Base-by-base conservation (phyloP, 768 basidiomycete genomes). In the Xanthoconium stramineum region DNA sequence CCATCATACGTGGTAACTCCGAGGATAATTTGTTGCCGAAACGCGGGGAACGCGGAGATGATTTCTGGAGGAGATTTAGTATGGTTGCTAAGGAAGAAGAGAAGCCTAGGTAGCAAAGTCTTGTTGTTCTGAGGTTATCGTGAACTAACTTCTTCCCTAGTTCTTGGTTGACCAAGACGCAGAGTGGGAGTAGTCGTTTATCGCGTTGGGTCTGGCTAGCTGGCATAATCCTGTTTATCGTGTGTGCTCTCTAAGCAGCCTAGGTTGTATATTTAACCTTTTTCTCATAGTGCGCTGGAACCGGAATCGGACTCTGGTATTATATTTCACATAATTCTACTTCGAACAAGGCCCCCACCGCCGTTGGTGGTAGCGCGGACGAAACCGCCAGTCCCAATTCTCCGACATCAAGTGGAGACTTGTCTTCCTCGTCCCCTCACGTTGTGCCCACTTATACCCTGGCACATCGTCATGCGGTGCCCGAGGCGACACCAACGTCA, bases 1-100 rank as follows among this genome's bases (percentile, higher is more conserved):
- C 75, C 53, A 89, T 91, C 65, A 79, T 91, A 66, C 81, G 89
- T 15, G 82, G 87, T 6, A 78, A 84, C 48, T 76, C 76, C 1
- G 90, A 92, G 68, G 88, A 85, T 40, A 81, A 83, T 2, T 66
- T 88, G 3, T 68, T 91, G 9, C 85, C 88, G 2, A 76, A 76
- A 39, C 80, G 88, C 44, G 88, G 89, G 3, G 83, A 89, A 67
- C 82, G 79, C 47, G 88, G 89, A 1, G 89, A 92, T 63, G 87
- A 91, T 63, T 92, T 93, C 72, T 93, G 91, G 91, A 78, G 88
- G 57, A 78, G 91, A 38, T 93, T 92, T 72, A 89, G 86, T 58
- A 90, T 91, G 77, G 84, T 92, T 58, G 89, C 83, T 10, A 88
- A 83, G 65, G 83, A 85, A 56, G 84, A 88, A 61, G 75, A 77